A percentile compares a stretch with the other conserved stretches of the same genome.
phyloP scores from a whole-genome alignment of 176 grass and related monocot species.

The Aegilops sharonensis region DNA sequence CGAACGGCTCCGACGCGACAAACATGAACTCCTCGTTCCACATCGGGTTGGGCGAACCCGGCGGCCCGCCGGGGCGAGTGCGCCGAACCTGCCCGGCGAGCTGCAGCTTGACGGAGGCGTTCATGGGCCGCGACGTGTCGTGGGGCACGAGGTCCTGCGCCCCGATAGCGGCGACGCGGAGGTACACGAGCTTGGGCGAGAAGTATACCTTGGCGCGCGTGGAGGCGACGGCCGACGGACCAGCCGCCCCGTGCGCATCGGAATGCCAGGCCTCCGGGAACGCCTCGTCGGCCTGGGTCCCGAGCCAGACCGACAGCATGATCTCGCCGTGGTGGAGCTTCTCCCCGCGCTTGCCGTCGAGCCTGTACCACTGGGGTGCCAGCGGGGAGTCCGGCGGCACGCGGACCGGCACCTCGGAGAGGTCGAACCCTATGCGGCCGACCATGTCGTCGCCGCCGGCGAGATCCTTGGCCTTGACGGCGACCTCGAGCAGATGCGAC shows the following conservation, averaged over 20 bases:
- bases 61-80: slow-evolving; percentile 50
- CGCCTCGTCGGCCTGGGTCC: slow-evolving; percentile 94
- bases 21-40: slow-evolving; percentile 98
- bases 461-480: slow-evolving; percentile 73
- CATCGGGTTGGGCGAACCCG: slow-evolving; percentile 53
- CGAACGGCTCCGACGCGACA: slow-evolving; percentile 81
- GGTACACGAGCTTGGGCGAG: slow-evolving; percentile 87
- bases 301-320: slow-evolving; percentile 97
- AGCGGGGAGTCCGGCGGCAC: slow-evolving; percentile 90
- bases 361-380: slow-evolving; percentile 89
- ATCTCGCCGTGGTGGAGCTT: slow-evolving; percentile 74
- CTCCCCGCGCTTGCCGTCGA: slow-evolving; percentile 59
- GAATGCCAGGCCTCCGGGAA: slow-evolving; percentile 93
- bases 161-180: slow-evolving; percentile 54
- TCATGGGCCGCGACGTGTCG: slow-evolving; percentile 64
- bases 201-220: slow-evolving; percentile 94
- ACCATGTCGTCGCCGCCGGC: slow-evolving; percentile 65
- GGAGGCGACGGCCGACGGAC: slow-evolving; percentile 42
- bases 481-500: slow-evolving; percentile 68
- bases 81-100: slow-evolving; percentile 68
- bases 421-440: slow-evolving; percentile 71
- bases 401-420: slow-evolving; percentile 71
- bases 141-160: slow-evolving; percentile 80
- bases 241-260: slow-evolving; percentile 49
- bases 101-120: slow-evolving; percentile 56